phyloP scores from a whole-genome alignment of 2,329 filamentous ascomycete genomes.

The Torrubiellomyces zombiae region DNA sequence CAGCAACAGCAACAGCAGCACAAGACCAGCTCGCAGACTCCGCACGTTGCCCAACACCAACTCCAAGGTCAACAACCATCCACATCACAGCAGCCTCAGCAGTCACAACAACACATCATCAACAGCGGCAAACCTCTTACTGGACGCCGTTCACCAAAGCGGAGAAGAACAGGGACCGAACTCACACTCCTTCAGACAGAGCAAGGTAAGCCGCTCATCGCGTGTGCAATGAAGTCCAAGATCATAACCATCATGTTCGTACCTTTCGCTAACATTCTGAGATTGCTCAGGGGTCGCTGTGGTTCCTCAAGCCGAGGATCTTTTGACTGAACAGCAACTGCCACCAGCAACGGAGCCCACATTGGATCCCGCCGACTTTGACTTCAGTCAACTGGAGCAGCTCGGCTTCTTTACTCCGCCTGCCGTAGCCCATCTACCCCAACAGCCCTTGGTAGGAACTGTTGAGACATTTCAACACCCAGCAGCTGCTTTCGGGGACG shows the following conservation, averaged over 20 bases:
- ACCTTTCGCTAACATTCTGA: slow-evolving; percentile 11
- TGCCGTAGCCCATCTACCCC: slow-evolving; percentile 13
- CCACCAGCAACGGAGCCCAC: slow-evolving; percentile 13
- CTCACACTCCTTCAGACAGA: slow-evolving; percentile 17
- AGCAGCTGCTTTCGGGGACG: slow-evolving; percentile 8
- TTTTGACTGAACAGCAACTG: slow-evolving; percentile 10
- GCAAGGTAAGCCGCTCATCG: slow-evolving; percentile 21
- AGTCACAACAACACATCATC: slow-evolving; percentile 1
- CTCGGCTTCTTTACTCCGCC: slow-evolving; percentile 12
- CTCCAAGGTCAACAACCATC: slow-evolving; percentile 5
- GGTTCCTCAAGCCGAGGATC: slow-evolving; percentile 9
- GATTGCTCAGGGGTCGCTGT: too few species aligned
- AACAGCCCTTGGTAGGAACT: slow-evolving; percentile 8
- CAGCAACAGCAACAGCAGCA: slow-evolving; percentile 3
- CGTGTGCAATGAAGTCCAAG: too few species aligned
- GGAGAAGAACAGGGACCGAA: slow-evolving; percentile 18
- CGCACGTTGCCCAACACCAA: too few species aligned
- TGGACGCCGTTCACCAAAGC: slow-evolving; percentile 19
- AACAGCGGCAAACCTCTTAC: slow-evolving; percentile 3
- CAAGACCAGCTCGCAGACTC: too few species aligned
- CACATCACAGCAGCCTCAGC: slow-evolving; percentile 3
- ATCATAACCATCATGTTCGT: too few species aligned
- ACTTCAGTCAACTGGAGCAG: slow-evolving; percentile 17
- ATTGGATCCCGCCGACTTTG: slow-evolving; percentile 16
- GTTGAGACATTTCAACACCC: slow-evolving; percentile 6